Conservation (phyloP, 108 stramenopile species). For the Fistulifera pelliculosa region DNA sequence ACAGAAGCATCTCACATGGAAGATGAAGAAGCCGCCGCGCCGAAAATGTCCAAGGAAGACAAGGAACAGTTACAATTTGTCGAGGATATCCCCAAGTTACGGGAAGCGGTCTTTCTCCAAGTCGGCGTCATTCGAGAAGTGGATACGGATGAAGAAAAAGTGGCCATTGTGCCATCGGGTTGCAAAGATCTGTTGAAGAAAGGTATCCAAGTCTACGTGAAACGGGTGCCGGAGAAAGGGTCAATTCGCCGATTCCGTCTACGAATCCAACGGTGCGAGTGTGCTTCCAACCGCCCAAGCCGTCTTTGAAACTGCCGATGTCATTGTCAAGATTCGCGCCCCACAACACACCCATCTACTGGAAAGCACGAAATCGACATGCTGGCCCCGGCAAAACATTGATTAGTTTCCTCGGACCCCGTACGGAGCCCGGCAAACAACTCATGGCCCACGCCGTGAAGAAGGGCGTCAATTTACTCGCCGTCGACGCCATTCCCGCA, state of each 20-base stretch:
- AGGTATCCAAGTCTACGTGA: constrained; percentile 43
- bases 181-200: constrained; percentile 36
- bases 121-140: constrained; percentile 71
- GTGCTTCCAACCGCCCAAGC: constrained; percentile 37
- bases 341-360: constrained; percentile 45
- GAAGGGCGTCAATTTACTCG: constrained; percentile 35
- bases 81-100: constrained; percentile 30
- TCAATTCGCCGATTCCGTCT: constrained; percentile 57
- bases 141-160: constrained; percentile 44
- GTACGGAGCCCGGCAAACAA: constrained; percentile 40
- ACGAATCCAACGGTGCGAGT: constrained; percentile 60
- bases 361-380: constrained; percentile 46
- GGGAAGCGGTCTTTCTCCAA: constrained; percentile 29
- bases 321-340: constrained; percentile 61
- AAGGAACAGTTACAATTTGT: constrained; percentile 14
- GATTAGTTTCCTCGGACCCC: constrained; percentile 48
- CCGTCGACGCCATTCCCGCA: constrained; percentile 61
- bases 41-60: not conserved
- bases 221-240: constrained; percentile 55
- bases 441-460: constrained; percentile 44
- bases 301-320: constrained; percentile 32
- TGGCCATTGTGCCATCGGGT: constrained; percentile 41
- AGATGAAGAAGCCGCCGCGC: constrained; percentile 1
- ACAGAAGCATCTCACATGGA: constrained; percentile 11
- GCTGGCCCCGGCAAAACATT: constrained; percentile 55